These are phyloP conservation scores for Helicocarpus griseus DNA, from an alignment of 2,329 filamentous ascomycete genomes.

Conservation along the genomic window DNA sequence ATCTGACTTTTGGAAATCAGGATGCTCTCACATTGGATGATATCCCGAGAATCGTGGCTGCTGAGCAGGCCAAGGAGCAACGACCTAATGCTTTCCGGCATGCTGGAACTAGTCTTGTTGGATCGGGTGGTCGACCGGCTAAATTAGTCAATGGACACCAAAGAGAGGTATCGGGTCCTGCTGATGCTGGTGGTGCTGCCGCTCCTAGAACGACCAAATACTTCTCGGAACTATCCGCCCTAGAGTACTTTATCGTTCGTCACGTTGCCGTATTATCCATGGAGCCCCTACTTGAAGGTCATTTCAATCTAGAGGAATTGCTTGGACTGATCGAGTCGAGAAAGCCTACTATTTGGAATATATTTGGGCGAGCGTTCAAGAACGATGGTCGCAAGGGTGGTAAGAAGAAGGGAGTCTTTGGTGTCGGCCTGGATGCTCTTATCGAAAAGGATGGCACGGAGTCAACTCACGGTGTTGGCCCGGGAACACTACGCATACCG, in stretches of 20 bases:
- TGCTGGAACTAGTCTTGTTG: conserved; percentile 59
- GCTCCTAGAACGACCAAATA: conserved; percentile 62
- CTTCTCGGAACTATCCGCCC: conserved; percentile 87
- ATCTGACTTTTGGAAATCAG: conserved; percentile 78
- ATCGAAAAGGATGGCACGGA: conserved; percentile 92
- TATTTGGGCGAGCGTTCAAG: conserved; percentile 93
- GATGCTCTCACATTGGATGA: conserved; percentile 92
- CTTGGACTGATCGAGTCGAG: conserved; percentile 86
- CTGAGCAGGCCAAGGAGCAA: conserved; percentile 89
- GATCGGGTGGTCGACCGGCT: conserved; percentile 50
- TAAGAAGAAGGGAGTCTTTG: conserved; percentile 92
- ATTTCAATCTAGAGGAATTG: conserved; percentile 90
- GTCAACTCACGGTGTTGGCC: conserved; percentile 93
- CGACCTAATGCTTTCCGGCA: conserved; percentile 70
- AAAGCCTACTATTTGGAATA: conserved; percentile 95
- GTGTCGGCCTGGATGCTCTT: conserved; percentile 76
- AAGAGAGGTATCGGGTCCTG: conserved; percentile 52
- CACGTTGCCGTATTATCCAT: conserved; percentile 92
- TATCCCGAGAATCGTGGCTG: conserved; percentile 89
- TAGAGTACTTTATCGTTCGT: conserved; percentile 96
- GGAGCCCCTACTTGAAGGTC: conserved; percentile 78
- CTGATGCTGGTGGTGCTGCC: conserved; percentile 40
- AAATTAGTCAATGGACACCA: conserved; percentile 61
- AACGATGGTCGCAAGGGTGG: conserved; percentile 59
- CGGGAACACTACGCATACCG: conserved; percentile 79